Evolutionary conservation across 768 basidiomycete species (phyloP).

Genomic region (Austroboletus festivus): DNA sequence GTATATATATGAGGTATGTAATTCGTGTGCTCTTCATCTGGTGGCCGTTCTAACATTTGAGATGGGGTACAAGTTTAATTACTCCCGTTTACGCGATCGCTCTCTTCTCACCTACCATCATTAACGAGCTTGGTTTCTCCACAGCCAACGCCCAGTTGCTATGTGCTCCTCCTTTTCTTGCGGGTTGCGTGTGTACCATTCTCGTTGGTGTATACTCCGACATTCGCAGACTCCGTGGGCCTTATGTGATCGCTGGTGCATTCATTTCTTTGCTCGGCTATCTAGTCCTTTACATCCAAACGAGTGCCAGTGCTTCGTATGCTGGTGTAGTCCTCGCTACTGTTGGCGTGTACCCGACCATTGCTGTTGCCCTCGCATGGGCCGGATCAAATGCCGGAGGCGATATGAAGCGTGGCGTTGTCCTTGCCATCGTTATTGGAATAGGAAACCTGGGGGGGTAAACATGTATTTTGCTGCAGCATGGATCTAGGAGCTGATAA

Average conservation of each 20-base stretch:
- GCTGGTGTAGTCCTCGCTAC: conserved; percentile 49
- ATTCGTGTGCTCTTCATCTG: background rate
- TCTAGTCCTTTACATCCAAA: conserved; percentile 42
- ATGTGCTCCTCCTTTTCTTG: conserved; percentile 49
- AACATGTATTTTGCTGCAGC: conserved; percentile 17
- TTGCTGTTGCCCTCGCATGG: conserved; percentile 52
- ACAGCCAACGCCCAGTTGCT: conserved; percentile 49
- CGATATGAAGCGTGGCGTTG: conserved; percentile 49
- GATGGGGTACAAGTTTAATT: conserved; percentile 33
- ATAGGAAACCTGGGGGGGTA: conserved; percentile 55
- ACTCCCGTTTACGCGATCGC: conserved; percentile 48
- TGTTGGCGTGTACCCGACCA: conserved; percentile 50
- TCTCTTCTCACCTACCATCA: conserved; percentile 51
- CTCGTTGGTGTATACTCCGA: conserved; percentile 42
- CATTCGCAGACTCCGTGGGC: conserved; percentile 42
- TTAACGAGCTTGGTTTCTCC: conserved; percentile 47
- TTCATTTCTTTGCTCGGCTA: conserved; percentile 50
- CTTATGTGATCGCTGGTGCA: conserved; percentile 44
- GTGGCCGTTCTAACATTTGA: background rate
- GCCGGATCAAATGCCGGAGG: conserved; percentile 54
- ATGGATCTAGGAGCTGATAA: conserved; percentile 3
- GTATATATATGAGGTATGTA: conserved; percentile 42
- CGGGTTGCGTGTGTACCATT: conserved; percentile 45
- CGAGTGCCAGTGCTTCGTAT: conserved; percentile 33
- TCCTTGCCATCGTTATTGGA: conserved; percentile 52